Evolutionary conservation across 192 early-diverging fungal genomes (phyloP).

Genomic region (Linnemannia hyalina): DNA sequence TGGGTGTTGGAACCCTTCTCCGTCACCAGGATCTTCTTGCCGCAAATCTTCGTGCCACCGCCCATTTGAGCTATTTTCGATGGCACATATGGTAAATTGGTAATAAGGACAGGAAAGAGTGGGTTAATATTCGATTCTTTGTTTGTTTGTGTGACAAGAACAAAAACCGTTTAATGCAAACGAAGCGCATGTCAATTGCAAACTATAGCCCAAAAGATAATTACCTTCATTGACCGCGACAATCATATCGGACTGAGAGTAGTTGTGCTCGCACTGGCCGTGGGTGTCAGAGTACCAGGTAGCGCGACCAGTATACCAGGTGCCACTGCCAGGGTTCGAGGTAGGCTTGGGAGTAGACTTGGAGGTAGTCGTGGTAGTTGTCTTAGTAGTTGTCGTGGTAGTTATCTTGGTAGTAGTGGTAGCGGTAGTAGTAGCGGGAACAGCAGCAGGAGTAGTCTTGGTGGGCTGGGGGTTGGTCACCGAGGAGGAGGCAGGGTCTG

Average conservation of each 20-base stretch:
- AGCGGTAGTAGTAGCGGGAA: background rate
- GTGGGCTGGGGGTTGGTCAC: background rate
- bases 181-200: background rate
- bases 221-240: conserved; percentile 53
- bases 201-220: background rate
- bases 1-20: conserved; percentile 24
- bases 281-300: conserved; percentile 56
- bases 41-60: conserved; percentile 36
- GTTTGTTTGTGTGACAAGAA: background rate
- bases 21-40: conserved; percentile 44
- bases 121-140: background rate
- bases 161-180: background rate
- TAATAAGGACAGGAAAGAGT: background rate
- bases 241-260: conserved; percentile 52
- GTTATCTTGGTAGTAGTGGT: conserved; percentile 4
- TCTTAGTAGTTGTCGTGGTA: background rate
- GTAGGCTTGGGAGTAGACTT: conserved; percentile 18
- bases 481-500: background rate
- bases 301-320: conserved; percentile 26
- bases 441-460: background rate
- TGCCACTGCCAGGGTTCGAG: conserved; percentile 8
- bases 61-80: conserved; percentile 42
- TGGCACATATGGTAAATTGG: background rate
- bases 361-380: background rate
- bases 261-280: conserved; percentile 45